Conservation (phyloP, 169 alveolate genomes). For the Plasmodium coatneyi region DNA sequence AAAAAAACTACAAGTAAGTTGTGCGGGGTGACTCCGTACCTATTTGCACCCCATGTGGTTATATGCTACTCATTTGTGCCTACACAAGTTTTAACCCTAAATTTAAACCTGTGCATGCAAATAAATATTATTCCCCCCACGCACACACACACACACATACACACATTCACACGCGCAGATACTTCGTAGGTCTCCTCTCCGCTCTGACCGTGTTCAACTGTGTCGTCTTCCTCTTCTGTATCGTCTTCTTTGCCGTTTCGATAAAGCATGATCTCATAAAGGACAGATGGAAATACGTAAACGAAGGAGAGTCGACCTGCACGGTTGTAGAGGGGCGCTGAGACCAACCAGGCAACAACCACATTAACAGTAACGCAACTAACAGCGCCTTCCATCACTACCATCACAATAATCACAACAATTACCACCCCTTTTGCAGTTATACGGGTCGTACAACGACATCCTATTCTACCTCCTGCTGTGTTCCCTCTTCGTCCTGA, state of each 20-base stretch:
- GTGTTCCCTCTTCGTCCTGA: constrained; percentile 31
- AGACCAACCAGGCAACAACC: background rate
- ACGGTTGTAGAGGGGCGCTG: background rate
- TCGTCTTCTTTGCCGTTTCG: constrained; percentile 24
- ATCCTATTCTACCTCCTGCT: constrained; percentile 62
- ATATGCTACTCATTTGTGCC: no score
- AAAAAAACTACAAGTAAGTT: constrained; percentile 80
- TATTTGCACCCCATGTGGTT: no score
- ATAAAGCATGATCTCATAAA: constrained; percentile 41
- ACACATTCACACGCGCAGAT: background rate
- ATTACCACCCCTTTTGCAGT: constrained; percentile 28
- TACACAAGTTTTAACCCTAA: no score
- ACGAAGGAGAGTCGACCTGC: background rate
- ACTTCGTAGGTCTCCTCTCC: constrained; percentile 55
- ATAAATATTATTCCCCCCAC: background rate
- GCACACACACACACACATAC: no score
- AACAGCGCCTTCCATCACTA: background rate
- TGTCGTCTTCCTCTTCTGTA: constrained; percentile 60
- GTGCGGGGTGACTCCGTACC: no score
- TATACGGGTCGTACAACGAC: constrained; percentile 70
- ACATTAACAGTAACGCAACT: background rate
- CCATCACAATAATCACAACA: no score
- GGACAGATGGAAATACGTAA: constrained; percentile 61
- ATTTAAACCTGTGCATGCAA: background rate
- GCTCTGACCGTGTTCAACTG: constrained; percentile 42